Base-by-base conservation (phyloP, 257 asterid species). In the Linderniella brevidens region DNA sequence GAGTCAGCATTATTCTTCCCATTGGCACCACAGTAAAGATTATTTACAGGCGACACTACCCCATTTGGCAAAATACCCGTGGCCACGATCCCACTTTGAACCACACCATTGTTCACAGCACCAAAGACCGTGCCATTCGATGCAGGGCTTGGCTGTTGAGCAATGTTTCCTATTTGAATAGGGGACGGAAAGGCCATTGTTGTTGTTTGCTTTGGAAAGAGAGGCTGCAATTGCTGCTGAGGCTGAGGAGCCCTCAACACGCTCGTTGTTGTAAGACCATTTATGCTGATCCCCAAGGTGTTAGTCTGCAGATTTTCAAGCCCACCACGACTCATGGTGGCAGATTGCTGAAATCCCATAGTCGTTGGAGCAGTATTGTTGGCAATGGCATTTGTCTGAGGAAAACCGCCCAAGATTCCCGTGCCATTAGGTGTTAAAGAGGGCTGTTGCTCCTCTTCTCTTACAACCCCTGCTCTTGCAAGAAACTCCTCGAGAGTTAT, bases 401-500 rank as follows among this genome's bases (percentile, higher is more conserved):
- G 32, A 25, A 25, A 25, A 25, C 97, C 97, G 17, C 18, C 17
- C 4, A 13, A 43, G 48, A 43, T 17, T 8, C 32, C 51, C 1
- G 29, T 46, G 51, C 11, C 35, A 18, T 46, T 46, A 0, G 51
- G 12, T 17, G n/a, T 3, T 11, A 11, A 29, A 46, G 35, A 85
- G 80, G 62, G 86, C 81, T 94, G 51, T 11, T n/a, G n/a, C n/a
- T 8, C 36, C 19, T 46, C 51, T 43, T 69, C 79, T 13, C 75
- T 70, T 0, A 77, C 88, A 0, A 80, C 67, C 19, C 93, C 93
- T 0, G 85, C 88, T 19, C 60, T 59, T 11, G 74, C 76, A 51
- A 80, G 44, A 66, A 80, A 80, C 48, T 77, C 93, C 37, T 80
- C 88, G 12, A 81, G 48, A 0, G 90, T 81, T 85, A 81, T 77